Percentiles rank a stretch among this genome's conserved stretches.
Evolutionary conservation across 495 filamentous ascomycete species (phyloP).

Genomic region (Xylaria bambusicola): DNA sequence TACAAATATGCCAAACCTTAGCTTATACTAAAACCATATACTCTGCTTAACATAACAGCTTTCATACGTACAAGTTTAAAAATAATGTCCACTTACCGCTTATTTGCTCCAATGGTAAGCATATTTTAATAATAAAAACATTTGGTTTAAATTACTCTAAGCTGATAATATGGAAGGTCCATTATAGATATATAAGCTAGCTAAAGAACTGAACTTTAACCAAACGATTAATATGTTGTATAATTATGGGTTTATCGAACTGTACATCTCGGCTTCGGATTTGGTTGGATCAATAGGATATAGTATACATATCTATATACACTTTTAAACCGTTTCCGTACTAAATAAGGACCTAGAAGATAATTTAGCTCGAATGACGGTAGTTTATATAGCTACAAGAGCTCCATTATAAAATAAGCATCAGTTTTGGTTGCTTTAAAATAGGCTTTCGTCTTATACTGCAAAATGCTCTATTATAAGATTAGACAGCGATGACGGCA

Average conservation of each 20-base stretch:
- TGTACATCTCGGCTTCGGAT: slow-evolving; percentile 22
- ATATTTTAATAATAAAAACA: slow-evolving; percentile 52
- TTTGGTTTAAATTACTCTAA: slow-evolving; percentile 49
- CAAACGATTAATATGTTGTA: slow-evolving; percentile 23
- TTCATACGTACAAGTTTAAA: slow-evolving; percentile 43
- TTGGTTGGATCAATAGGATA: slow-evolving; percentile 34
- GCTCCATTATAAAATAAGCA: neutral
- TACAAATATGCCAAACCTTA: slow-evolving; percentile 28
- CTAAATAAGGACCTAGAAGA: slow-evolving; percentile 23
- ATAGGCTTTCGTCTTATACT: neutral
- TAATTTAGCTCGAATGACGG: neutral
- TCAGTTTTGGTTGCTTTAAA: neutral
- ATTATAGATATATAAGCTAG: slow-evolving; percentile 22
- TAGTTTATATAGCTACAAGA: neutral
- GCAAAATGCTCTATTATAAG: neutral
- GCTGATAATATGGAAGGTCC: slow-evolving; percentile 11
- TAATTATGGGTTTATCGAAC: slow-evolving; percentile 33
- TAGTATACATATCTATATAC: slow-evolving; percentile 42
- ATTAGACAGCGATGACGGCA: neutral
- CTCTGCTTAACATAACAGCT: slow-evolving; percentile 50
- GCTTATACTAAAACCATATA: slow-evolving; percentile 29
- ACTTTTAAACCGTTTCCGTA: slow-evolving; percentile 40
- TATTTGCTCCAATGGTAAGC: slow-evolving; percentile 47
- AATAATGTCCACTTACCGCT: slow-evolving; percentile 36
- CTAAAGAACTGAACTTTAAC: slow-evolving; percentile 28